Evolutionary conservation across 768 basidiomycete genomes (phyloP), one percentile per base, ranked within the genome.

Genomic region (Amanita rimosa): DNA sequence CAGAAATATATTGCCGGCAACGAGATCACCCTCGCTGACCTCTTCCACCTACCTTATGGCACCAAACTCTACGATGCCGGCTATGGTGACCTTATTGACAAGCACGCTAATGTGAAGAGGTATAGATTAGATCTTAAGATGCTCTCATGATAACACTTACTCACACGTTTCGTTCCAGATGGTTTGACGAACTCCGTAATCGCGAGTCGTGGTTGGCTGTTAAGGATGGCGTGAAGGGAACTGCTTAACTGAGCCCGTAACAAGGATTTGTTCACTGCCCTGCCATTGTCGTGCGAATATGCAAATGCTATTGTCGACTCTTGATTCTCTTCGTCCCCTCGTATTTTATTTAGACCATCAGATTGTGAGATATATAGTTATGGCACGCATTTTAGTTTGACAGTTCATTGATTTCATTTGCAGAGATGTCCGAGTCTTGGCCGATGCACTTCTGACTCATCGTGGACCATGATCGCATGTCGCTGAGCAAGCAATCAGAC

Each of bases 1-100:
- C 71, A 75, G 51, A 71, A 68, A 51, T 54, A 77, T 58, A 56
- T 82, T 31, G 76, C 71, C 13, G 79, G 79, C 0, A 66, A 81
- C 55, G 77, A 61, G 14, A 16, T 83, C 46, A 79, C 76, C 6
- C 63, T 81, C 1, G 78, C 74, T 3, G 81, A 83, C 56, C 64
- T 83, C 9, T 73, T 71, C 60, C 79, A 81, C 58, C 57, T 82
- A 27, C 71, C 79, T 0, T 72, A 70, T 43, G 65, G 57, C 1
- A 17, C 48, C 2, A 7, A 39, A 21, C 38, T 39, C 21, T 39
- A 39, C 11, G 16, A 17, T 56, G 45, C 54, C 65, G 68, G 66
- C 1, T 50, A 54, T 38, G 54, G 63, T 9, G 50, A 67, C 7
- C 50, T 76, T 16, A 59, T 46, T 24, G 34, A 58, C 21, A 53